phyloP scores from a whole-genome alignment of 176 grass and related monocot species.

The Leersia perrieri region DNA sequence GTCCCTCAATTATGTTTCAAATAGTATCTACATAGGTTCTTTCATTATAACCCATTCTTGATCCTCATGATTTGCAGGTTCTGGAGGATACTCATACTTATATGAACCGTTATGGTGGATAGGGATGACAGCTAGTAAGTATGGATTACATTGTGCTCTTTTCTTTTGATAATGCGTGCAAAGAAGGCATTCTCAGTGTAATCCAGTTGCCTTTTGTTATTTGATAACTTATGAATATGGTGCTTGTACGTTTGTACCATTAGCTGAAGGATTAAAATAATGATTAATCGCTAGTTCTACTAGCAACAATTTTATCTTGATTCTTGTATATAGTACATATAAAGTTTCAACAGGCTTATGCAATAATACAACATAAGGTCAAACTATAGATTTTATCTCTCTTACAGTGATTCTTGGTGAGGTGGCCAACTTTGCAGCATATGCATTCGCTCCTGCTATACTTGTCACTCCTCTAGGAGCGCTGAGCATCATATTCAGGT shows the following conservation, averaged over 20 bases:
- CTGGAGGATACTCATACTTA: conserved; percentile 78
- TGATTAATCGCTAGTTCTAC: not conserved
- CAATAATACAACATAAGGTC: not conserved
- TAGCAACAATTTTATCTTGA: conserved; percentile 2
- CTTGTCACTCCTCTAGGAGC: conserved; percentile 90
- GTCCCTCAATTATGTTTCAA: not conserved
- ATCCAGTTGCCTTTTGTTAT: not conserved
- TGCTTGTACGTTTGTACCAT: not conserved
- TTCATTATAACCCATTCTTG: not conserved
- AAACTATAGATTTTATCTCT: not conserved
- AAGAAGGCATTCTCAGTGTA: not conserved
- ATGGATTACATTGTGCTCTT: not conserved
- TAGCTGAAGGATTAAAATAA: not conserved
- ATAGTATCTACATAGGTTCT: not conserved
- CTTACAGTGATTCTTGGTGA: conserved; percentile 81
- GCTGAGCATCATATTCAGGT: conserved; percentile 89
- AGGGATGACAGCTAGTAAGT: conserved; percentile 93
- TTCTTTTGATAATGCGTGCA: not conserved
- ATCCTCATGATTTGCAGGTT: conserved; percentile 40
- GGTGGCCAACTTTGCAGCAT: conserved; percentile 77
- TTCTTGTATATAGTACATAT: not conserved
- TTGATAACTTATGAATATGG: not conserved
- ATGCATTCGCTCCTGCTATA: conserved; percentile 83
- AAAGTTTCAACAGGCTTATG: not conserved
- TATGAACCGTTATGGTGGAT: conserved; percentile 86